Conservation (phyloP, 345 rosid genomes). For the Eucalyptus camaldulensis region DNA sequence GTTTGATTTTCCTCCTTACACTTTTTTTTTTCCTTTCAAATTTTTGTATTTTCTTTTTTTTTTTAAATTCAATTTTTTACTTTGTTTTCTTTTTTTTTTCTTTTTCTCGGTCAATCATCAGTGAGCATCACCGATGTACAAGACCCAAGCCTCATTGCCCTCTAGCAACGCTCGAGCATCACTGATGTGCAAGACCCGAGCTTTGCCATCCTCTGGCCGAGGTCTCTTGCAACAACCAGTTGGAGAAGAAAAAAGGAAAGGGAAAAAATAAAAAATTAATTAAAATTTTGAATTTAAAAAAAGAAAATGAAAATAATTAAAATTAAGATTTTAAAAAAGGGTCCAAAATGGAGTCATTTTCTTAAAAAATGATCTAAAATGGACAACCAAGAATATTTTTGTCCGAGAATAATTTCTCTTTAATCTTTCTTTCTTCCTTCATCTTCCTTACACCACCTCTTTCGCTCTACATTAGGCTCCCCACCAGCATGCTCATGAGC, state of each 20-base stretch:
- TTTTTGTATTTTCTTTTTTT: too few species aligned
- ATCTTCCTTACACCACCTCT: too few species aligned
- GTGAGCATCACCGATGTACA: too few species aligned
- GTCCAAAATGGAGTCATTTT: rapidly evolving
- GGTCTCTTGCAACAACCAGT: rapidly evolving
- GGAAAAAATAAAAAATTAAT: too few species aligned
- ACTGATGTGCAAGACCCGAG: rapidly evolving
- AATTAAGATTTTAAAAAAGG: rapidly evolving
- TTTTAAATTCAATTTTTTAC: rapidly evolving
- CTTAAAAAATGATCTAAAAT: rapidly evolving
- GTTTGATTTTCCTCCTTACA: too few species aligned
- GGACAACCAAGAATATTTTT: too few species aligned
- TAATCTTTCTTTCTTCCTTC: too few species aligned
- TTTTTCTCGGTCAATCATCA: rapidly evolving
- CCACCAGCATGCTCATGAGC: too few species aligned
- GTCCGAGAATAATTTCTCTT: rapidly evolving
- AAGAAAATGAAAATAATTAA: too few species aligned
- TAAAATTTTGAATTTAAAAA: too few species aligned
- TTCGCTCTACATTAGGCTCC: too few species aligned
- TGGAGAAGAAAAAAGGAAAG: rapidly evolving
- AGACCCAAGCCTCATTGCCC: rapidly evolving
- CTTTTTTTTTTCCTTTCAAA: too few species aligned
- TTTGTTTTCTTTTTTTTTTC: rapidly evolving
- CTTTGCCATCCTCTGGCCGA: rapidly evolving
- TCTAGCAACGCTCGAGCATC: rapidly evolving